Evolutionary conservation across 2,329 filamentous ascomycete genomes (phyloP), one percentile per base, ranked within the genome.

Genomic region (Alternaria viburni): DNA sequence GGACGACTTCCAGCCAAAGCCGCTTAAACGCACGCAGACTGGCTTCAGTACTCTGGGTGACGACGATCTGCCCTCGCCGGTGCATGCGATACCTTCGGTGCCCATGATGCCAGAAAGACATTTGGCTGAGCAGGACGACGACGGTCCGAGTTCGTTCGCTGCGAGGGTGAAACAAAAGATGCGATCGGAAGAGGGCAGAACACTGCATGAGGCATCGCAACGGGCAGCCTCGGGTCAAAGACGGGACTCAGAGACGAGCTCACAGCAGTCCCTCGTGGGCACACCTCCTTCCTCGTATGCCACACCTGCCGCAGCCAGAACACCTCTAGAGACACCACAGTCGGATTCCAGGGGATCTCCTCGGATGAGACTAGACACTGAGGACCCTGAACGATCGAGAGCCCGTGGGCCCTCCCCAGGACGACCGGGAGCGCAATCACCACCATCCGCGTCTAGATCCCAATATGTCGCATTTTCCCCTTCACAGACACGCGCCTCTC

Each of bases 21-120:
- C 86, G 6, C 79, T 91, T 57, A 82, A 83, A 62, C 83, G 88
- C 44, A 86, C 85, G 2, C 87, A 88, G 75, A 91, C 89, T 0
- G 88, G 88, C 19, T 77, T 77, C 65, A 73, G 71, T 44, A 70
- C 71, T 28, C 58, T 71, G 21, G 67, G 41, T 9, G 68, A 67
- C 43, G 66, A 69, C 43, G 64, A 67, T 4, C 68, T 72, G 52
- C 61, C 63, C 21, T 70, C 70, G 86, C 74, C 82, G 83, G 17
- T 86, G 86, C 67, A 86, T 84, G 71, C 66, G 7, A 55, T 71
- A 25, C 74, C 74, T 6, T 61, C 65, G 3, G 45, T 76, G 15
- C 77, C 71, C 64, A 79, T 65, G 68, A 56, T 78, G 30, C 74
- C 72, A n/a, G 72, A 76, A 47, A 32, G 69, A 58, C 62, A 69